A percentile compares a stretch with the other conserved stretches of the same genome.
Evolutionary conservation across 441 rosid genomes (phyloP).

Genomic region (Bruguiera hainesii): DNA sequence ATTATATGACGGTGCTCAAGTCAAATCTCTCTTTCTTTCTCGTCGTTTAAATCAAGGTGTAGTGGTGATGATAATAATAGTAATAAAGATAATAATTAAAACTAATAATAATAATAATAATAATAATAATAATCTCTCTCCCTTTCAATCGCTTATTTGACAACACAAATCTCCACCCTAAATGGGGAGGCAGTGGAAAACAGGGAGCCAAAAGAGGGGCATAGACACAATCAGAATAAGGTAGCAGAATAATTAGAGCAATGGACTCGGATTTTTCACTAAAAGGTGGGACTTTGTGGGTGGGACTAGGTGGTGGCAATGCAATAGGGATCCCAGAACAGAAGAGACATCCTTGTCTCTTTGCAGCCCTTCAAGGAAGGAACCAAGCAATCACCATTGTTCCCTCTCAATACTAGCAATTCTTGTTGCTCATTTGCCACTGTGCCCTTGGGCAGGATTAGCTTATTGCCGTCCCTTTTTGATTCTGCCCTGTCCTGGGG

Average conservation of each 20-base stretch:
- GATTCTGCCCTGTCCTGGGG: constrained; percentile 25
- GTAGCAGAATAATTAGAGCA: not conserved
- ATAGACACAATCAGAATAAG: not conserved
- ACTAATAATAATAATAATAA: too few relatives aligned
- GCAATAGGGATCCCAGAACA: constrained; percentile 56
- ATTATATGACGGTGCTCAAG: not conserved
- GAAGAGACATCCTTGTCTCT: constrained; percentile 59
- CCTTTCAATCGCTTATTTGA: constrained; percentile 24
- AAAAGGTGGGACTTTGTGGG: not conserved
- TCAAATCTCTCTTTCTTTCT: constrained; percentile 2
- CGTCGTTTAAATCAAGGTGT: constrained; percentile 14
- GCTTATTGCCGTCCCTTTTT: constrained; percentile 10
- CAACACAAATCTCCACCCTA: constrained; percentile 27
- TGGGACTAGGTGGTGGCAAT: constrained; percentile 60
- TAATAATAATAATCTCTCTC: not conserved
- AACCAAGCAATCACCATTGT: constrained; percentile 32
- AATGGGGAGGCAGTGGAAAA: constrained; percentile 29
- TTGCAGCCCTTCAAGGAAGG: constrained; percentile 58
- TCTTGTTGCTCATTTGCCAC: constrained; percentile 28
- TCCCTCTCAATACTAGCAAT: constrained; percentile 23
- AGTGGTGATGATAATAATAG: not conserved
- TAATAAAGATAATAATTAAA: too few relatives aligned
- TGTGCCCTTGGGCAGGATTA: constrained; percentile 21
- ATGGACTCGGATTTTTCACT: constrained; percentile 3
- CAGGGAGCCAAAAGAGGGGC: constrained; percentile 20